phyloP scores from a whole-genome alignment of 345 rosid species.

The Gossypium arboreum region DNA sequence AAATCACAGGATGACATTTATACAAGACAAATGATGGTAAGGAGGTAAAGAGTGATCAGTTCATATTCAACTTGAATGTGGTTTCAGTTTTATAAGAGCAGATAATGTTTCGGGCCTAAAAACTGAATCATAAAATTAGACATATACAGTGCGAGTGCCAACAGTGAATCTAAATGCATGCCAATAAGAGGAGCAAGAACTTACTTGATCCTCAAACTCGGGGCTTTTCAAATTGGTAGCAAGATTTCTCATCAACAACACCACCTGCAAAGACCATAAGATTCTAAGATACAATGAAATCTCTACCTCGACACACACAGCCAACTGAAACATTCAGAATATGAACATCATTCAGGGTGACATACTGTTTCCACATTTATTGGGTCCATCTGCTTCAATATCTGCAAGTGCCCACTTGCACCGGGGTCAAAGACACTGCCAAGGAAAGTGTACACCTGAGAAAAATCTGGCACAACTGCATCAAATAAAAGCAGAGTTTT shows the following conservation, averaged over 20 bases:
- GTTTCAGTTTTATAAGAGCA: neutral
- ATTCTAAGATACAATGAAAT: neutral
- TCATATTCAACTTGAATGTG: neutral
- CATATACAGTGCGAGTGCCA: neutral
- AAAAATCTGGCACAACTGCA: constrained; percentile 87
- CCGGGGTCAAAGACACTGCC: constrained; percentile 85
- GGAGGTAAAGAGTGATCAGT: neutral
- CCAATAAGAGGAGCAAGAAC: constrained; percentile 18
- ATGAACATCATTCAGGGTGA: constrained; percentile 1
- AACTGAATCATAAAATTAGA: neutral
- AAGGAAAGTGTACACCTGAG: constrained; percentile 86
- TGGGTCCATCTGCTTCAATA: constrained; percentile 84
- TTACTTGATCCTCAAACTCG: constrained; percentile 76
- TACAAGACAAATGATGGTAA: no score
- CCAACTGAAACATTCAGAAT: neutral
- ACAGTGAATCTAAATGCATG: no score
- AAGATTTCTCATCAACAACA: constrained; percentile 79
- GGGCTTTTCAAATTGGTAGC: constrained; percentile 65
- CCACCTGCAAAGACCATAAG: constrained; percentile 36
- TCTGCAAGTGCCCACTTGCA: constrained; percentile 60
- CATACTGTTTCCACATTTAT: constrained; percentile 75
- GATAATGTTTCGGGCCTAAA: neutral
- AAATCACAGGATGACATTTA: neutral
- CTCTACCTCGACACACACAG: neutral
- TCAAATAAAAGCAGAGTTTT: constrained; percentile 5